Percentiles rank a stretch among this genome's conserved stretches.
These are phyloP conservation scores for Fusarium pseudoanthophilum DNA, from an alignment of 2,329 filamentous ascomycete species.

Conservation along the genomic window DNA sequence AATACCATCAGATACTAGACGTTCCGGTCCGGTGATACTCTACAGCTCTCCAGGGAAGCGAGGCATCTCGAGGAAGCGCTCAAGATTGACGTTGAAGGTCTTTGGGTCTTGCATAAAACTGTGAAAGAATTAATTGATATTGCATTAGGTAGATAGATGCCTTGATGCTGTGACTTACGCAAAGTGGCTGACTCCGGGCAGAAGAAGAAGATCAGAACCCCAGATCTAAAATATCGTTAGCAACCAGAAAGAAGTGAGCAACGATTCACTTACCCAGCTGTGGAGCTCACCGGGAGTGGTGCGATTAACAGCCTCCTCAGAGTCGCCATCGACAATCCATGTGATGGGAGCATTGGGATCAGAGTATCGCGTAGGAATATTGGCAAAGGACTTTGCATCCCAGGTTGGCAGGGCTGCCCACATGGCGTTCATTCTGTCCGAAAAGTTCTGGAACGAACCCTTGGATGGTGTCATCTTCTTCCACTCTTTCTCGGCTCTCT, in stretches of 20 bases:
- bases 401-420: neutral
- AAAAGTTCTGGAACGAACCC: neutral
- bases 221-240: neutral
- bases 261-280: neutral
- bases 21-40: fast-evolving
- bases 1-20: fast-evolving
- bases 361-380: neutral
- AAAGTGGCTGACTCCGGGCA: constrained; percentile 9
- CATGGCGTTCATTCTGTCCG: neutral
- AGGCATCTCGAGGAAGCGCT: neutral
- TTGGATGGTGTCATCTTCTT: neutral
- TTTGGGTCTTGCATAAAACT: neutral
- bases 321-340: constrained; percentile 2
- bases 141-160: too few species aligned
- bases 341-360: neutral
- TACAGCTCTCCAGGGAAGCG: neutral
- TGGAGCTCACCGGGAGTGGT: neutral
- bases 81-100: neutral
- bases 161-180: neutral
- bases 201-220: neutral
- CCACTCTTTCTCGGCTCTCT: neutral
- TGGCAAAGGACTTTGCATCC: neutral
- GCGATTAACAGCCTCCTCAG: neutral
- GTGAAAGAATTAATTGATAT: fast-evolving
- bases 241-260: too few species aligned